phyloP scores from a whole-genome alignment of 2,329 filamentous ascomycete genomes.

The Penicillium digitatum region DNA sequence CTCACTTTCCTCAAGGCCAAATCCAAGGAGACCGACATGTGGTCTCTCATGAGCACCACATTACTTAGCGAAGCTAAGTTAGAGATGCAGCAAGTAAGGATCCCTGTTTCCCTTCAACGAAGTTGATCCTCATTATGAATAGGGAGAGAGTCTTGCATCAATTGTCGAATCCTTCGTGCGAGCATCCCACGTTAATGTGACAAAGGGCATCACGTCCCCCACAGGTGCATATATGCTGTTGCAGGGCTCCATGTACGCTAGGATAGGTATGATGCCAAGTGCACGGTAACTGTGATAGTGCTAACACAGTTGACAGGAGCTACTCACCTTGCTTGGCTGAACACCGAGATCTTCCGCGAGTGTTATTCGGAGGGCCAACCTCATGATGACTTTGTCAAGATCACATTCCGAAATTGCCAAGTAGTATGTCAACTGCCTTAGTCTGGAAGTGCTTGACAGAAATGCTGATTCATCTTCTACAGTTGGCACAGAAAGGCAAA shows the following conservation, averaged over 20 bases:
- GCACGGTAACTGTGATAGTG: neutral
- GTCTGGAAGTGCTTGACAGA: neutral
- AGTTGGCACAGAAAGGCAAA: conserved; percentile 61
- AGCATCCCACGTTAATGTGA: conserved; percentile 76
- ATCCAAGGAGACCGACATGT: conserved; percentile 81
- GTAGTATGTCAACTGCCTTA: conserved; percentile 40
- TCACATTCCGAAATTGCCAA: conserved; percentile 67
- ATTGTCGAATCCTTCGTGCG: conserved; percentile 77
- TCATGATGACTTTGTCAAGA: conserved; percentile 74
- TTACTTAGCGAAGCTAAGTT: conserved; percentile 82
- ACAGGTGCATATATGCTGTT: conserved; percentile 72
- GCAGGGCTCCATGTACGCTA: conserved; percentile 67
- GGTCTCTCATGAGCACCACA: conserved; percentile 76
- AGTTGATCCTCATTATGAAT: conserved; percentile 16
- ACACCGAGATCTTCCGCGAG: conserved; percentile 67
- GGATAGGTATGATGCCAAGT: conserved; percentile 57
- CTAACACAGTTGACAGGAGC: conserved; percentile 42
- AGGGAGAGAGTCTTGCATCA: conserved; percentile 56
- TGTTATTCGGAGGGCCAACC: conserved; percentile 63
- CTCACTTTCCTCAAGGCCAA: conserved; percentile 79
- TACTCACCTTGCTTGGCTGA: conserved; percentile 54
- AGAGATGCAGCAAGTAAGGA: conserved; percentile 63
- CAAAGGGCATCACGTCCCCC: conserved; percentile 67
- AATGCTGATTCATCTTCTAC: conserved; percentile 3
- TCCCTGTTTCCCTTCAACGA: neutral